phyloP scores from a whole-genome alignment of 2,329 filamentous ascomycete genomes.

The Diaporthe sp. region DNA sequence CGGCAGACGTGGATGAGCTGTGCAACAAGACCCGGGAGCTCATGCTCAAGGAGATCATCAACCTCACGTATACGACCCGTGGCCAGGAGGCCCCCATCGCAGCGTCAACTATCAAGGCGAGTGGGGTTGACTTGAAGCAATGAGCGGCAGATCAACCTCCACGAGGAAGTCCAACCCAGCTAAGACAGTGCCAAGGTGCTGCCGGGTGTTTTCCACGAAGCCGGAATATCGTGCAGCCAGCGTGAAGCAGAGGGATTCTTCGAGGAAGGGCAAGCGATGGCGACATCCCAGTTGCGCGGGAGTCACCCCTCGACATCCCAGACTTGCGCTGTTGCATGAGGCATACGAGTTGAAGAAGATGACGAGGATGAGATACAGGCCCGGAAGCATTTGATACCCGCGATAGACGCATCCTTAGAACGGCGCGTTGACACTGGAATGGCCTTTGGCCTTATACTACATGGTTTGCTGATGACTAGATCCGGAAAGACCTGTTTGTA shows the following conservation, averaged over 20 bases:
- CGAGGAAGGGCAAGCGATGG: not conserved
- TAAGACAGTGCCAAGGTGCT: not conserved
- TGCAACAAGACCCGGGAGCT: constrained; percentile 76
- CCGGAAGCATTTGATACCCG: constrained; percentile 39
- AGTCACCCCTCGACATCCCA: not conserved
- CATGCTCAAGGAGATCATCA: constrained; percentile 79
- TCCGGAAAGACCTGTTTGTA: constrained; percentile 26
- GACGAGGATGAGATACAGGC: constrained; percentile 16
- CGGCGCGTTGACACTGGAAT: constrained; percentile 35
- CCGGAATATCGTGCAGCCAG: not conserved
- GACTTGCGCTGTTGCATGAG: constrained; percentile 8
- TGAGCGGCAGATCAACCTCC: constrained; percentile 21
- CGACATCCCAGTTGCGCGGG: not conserved
- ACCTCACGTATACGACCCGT: constrained; percentile 66
- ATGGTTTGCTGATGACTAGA: constrained; percentile 33
- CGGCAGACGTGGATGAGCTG: constrained; percentile 84
- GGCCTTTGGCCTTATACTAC: constrained; percentile 14
- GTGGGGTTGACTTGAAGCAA: constrained; percentile 41
- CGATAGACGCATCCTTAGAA: constrained; percentile 41
- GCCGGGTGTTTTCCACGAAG: not conserved
- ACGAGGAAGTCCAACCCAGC: not conserved
- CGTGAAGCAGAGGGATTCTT: not conserved
- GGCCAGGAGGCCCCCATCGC: constrained; percentile 49
- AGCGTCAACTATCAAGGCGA: constrained; percentile 40
- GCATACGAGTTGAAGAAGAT: not conserved